These are phyloP conservation scores for Cucumis hystrix DNA, from an alignment of 306 rosid genomes.

Conservation along the genomic window DNA sequence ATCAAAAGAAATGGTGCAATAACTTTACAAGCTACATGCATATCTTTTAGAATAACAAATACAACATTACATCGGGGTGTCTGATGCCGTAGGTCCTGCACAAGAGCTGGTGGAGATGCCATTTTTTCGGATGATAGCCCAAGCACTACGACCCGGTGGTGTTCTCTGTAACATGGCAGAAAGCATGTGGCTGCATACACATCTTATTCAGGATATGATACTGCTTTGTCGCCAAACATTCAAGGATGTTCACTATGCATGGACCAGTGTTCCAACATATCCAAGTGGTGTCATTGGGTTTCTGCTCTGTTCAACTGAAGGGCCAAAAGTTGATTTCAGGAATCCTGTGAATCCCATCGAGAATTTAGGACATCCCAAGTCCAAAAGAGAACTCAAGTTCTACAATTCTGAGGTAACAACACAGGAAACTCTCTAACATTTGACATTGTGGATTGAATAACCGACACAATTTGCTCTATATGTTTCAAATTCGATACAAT, in stretches of 20 bases:
- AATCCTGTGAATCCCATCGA: conserved; percentile 86
- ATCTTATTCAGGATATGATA: conserved; percentile 78
- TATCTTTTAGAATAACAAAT: background rate
- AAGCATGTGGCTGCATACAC: conserved; percentile 99
- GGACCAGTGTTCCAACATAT: conserved; percentile 94
- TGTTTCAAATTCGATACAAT: background rate
- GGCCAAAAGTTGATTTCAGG: conserved; percentile 71
- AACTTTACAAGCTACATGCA: background rate
- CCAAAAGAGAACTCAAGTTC: conserved; percentile 65
- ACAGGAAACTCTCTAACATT: background rate
- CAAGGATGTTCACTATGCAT: conserved; percentile 84
- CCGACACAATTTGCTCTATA: background rate
- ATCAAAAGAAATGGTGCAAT: background rate
- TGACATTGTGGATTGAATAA: background rate
- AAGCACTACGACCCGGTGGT: conserved; percentile 86
- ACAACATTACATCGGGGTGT: background rate
- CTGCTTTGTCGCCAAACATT: conserved; percentile 57
- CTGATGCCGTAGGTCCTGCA: conserved; percentile 69
- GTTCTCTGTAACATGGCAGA: conserved; percentile 98
- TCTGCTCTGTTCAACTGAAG: conserved; percentile 73
- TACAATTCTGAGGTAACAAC: conserved; percentile 73
- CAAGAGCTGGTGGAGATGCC: conserved; percentile 96
- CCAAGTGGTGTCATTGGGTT: conserved; percentile 97
- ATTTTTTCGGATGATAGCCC: conserved; percentile 82
- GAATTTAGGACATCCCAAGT: conserved; percentile 54